These are phyloP conservation scores for Aureobasidium uvarum DNA, from an alignment of 2,329 filamentous ascomycete genomes.

Conservation along the genomic window DNA sequence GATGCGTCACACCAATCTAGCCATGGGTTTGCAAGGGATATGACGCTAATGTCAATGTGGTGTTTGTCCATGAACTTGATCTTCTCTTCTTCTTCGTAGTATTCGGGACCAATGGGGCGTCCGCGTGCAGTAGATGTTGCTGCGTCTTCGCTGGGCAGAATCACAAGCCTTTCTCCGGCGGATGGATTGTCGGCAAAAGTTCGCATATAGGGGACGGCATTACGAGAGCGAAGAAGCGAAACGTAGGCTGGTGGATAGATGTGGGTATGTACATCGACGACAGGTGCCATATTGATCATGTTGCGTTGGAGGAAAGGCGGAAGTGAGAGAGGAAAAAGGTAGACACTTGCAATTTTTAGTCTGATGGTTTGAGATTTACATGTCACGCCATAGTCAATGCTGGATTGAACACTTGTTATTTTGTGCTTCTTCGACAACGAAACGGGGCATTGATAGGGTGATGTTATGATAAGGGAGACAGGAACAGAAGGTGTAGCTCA, in stretches of 20 bases:
- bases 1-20: slow-evolving; percentile 76
- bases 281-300: slow-evolving; percentile 33
- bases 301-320: not conserved
- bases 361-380: too few relatives aligned
- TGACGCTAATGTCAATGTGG: slow-evolving; percentile 75
- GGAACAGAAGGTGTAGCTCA: slow-evolving; percentile 11
- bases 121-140: slow-evolving; percentile 55
- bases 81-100: slow-evolving; percentile 76
- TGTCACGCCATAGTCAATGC: slow-evolving; percentile 2
- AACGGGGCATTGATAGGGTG: not conserved
- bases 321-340: not conserved
- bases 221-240: slow-evolving; percentile 55
- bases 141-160: slow-evolving; percentile 55
- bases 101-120: slow-evolving; percentile 78
- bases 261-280: slow-evolving; percentile 63
- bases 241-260: slow-evolving; percentile 62
- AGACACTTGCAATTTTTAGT: not conserved
- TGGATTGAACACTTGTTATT: not conserved
- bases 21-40: slow-evolving; percentile 92
- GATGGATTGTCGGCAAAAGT: slow-evolving; percentile 53
- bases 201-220: slow-evolving; percentile 68
- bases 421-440: not conserved
- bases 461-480: slow-evolving; percentile 3
- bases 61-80: slow-evolving; percentile 86
- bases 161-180: slow-evolving; percentile 63